A percentile compares a stretch with the other conserved stretches of the same genome.
These are phyloP conservation scores for Phlegmacium glaucopus DNA, from an alignment of 768 basidiomycete genomes.

Conservation along the genomic window DNA sequence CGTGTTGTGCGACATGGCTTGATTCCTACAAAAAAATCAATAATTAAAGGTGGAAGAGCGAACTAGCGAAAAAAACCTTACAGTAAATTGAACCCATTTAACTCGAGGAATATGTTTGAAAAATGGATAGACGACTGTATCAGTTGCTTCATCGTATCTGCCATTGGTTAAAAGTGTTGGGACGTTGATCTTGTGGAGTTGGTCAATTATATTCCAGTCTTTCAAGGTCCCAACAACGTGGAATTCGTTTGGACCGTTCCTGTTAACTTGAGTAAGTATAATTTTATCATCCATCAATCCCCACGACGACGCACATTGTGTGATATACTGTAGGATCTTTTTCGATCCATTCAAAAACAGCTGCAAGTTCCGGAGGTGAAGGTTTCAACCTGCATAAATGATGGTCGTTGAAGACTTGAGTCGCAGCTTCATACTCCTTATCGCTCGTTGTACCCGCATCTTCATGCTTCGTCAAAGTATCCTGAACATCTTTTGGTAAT, in stretches of 20 bases:
- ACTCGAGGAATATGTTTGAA: background rate
- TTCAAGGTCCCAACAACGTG: background rate
- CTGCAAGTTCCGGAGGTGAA: constrained; percentile 12
- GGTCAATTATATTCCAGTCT: background rate
- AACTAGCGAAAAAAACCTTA: background rate
- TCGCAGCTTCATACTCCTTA: constrained; percentile 43
- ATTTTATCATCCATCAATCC: too few species aligned
- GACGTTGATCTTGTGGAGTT: background rate
- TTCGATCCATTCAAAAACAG: background rate
- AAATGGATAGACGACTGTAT: background rate
- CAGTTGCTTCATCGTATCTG: background rate
- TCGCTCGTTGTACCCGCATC: constrained; percentile 37
- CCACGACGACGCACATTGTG: background rate
- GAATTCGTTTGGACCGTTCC: background rate
- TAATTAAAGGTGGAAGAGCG: background rate
- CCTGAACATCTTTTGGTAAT: constrained; percentile 39
- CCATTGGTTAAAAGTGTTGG: background rate
- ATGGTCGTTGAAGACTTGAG: constrained; percentile 36
- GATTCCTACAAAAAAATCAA: background rate
- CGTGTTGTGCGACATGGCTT: background rate
- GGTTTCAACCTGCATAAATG: constrained; percentile 44
- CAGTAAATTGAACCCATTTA: background rate
- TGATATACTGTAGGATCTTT: background rate
- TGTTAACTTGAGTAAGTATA: too few species aligned
- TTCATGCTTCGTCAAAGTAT: constrained; percentile 42